Evolutionary conservation across 2,329 filamentous ascomycete genomes (phyloP), one percentile per base, ranked within the genome.

Genomic region (Intubia oerlemansii): DNA sequence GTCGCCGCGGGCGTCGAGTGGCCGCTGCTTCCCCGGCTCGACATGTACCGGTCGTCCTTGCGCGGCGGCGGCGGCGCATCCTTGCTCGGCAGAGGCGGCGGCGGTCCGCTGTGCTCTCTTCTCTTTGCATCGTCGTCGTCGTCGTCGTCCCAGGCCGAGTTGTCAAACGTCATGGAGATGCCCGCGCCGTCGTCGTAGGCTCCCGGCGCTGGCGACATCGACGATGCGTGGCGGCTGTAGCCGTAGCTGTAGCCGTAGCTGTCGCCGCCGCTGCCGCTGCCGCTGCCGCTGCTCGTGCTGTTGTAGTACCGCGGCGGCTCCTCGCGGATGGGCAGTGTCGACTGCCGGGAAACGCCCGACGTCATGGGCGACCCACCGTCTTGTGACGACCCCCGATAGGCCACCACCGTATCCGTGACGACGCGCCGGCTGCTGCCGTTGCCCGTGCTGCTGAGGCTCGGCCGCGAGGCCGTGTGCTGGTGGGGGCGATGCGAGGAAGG

Each of bases 161-260:
- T 75, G 2, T 62, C 74, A 46, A 81, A 82, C 2, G 69, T 73
- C 72, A 81, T 74, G 38, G 71, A 59, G 6, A 78, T 50, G 29
- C 60, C 61, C 15, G 62, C 59, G 16, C 62, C 55, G 17, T 50
- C 42, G 4, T 41, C 41, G n/a, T n/a, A n/a, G n/a, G n/a, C n/a
- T n/a, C n/a, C n/a, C n/a, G n/a, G n/a, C n/a, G n/a, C n/a, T n/a
- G n/a, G n/a, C n/a, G n/a, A n/a, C n/a, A n/a, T n/a, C n/a, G n/a
- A n/a, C n/a, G n/a, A n/a, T n/a, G n/a, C n/a, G n/a, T n/a, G n/a
- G n/a, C n/a, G n/a, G n/a, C n/a, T n/a, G n/a, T n/a, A n/a, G n/a
- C n/a, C n/a, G n/a, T n/a, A n/a, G n/a, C n/a, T n/a, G n/a, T n/a
- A n/a, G n/a, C n/a, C n/a, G n/a, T n/a, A n/a, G n/a, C n/a, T n/a